phyloP scores from a whole-genome alignment of 305 asterid species.

The Andrographis paniculata region DNA sequence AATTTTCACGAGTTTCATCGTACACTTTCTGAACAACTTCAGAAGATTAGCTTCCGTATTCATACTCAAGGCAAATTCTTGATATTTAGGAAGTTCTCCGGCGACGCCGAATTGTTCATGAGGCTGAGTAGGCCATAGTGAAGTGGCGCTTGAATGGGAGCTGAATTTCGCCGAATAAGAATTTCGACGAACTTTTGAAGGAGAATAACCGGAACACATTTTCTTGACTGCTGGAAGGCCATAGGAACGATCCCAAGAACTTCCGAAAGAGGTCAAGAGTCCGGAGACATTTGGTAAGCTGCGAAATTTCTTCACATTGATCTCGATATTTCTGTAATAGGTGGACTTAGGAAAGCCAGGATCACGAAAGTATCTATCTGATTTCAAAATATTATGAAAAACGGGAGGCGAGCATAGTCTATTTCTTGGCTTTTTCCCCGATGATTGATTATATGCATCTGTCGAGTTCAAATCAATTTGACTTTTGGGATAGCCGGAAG shows the following conservation, averaged over 20 bases:
- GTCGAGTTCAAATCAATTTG: conserved; percentile 29
- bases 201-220: conserved; percentile 24
- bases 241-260: conserved; percentile 25
- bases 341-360: conserved; percentile 36
- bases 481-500: conserved; percentile 32
- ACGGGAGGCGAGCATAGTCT: conserved; percentile 82
- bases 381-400: conserved; percentile 61
- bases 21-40: conserved; percentile 77
- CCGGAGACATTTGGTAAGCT: conserved; percentile 91
- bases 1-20: conserved; percentile 67
- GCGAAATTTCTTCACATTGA: conserved; percentile 58
- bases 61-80: conserved; percentile 33
- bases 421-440: conserved; percentile 48
- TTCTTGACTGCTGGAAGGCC: conserved; percentile 37
- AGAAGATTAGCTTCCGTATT: conserved; percentile 72
- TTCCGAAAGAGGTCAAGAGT: conserved; percentile 46
- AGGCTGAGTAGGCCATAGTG: conserved; percentile 86
- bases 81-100: conserved; percentile 33
- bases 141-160: conserved; percentile 44
- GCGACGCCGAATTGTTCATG: conserved; percentile 86
- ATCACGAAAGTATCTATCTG: conserved; percentile 41
- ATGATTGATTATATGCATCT: conserved; percentile 41
- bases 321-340: conserved; percentile 32
- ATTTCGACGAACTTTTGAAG: conserved; percentile 38
- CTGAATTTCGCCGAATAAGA: conserved; percentile 17